Evolutionary conservation across 768 basidiomycete genomes (phyloP).

Genomic region (Leccinum rimulosum): DNA sequence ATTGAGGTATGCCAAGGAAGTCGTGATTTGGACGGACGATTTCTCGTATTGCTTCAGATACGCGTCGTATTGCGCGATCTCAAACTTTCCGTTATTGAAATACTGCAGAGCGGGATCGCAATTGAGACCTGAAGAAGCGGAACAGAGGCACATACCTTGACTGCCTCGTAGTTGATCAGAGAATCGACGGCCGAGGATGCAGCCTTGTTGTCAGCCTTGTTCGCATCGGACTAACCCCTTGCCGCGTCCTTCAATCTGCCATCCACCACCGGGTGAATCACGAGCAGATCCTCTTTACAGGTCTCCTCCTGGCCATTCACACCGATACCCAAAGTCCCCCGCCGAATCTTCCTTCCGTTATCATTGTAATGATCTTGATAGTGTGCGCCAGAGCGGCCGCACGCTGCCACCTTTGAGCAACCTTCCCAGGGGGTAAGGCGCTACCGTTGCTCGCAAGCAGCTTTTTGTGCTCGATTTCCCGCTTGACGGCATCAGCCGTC

Average conservation of each 20-base stretch:
- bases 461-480: no score
- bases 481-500: slow-evolving; percentile 31
- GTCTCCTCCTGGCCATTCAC: no score
- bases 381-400: no score
- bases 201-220: slow-evolving; percentile 94
- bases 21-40: slow-evolving; percentile 91
- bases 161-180: slow-evolving; percentile 97
- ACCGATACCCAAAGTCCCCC: no score
- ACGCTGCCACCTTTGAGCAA: no score
- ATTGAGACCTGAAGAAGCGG: not conserved
- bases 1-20: slow-evolving; percentile 89
- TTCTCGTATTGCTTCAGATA: slow-evolving; percentile 86
- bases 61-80: slow-evolving; percentile 89
- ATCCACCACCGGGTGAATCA: no score
- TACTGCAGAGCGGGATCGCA: slow-evolving; percentile 49
- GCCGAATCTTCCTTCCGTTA: no score
- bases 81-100: slow-evolving; percentile 95
- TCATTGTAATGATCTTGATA: no score
- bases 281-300: no score
- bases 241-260: no score
- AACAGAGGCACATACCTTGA: slow-evolving; percentile 63
- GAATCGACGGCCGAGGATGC: slow-evolving; percentile 93
- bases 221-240: slow-evolving; percentile 54
- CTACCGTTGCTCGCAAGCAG: no score
- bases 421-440: no score